phyloP scores from a whole-genome alignment of 768 basidiomycete species.

The Lepiota venenata region DNA sequence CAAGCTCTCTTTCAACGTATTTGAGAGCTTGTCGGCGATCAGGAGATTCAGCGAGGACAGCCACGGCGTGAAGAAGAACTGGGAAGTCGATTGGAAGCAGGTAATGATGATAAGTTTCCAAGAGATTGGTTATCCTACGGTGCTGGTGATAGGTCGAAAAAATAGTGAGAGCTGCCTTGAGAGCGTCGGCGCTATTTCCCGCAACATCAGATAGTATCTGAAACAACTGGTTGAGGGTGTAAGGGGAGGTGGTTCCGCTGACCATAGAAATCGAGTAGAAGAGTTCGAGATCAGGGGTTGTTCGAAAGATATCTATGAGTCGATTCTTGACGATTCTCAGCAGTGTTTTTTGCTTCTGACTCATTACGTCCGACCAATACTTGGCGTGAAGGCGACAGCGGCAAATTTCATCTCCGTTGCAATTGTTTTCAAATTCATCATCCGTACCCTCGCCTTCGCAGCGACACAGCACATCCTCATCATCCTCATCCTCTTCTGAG shows the following conservation, averaged over 20 bases:
- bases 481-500: slow-evolving; percentile 23
- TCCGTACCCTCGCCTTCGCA: slow-evolving; percentile 14
- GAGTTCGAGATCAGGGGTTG: slow-evolving; percentile 44
- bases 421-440: slow-evolving; percentile 23
- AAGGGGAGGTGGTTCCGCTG: slow-evolving; percentile 26
- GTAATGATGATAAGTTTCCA: slow-evolving; percentile 46
- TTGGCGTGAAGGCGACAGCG: slow-evolving; percentile 33
- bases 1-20: slow-evolving; percentile 51
- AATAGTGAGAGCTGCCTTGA: slow-evolving; percentile 55
- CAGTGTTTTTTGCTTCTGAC: slow-evolving; percentile 36
- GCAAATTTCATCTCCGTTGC: slow-evolving; percentile 25
- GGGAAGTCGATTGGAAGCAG: slow-evolving; percentile 57
- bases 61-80: slow-evolving; percentile 42
- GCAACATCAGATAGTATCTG: slow-evolving; percentile 37
- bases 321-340: slow-evolving; percentile 41
- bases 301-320: slow-evolving; percentile 46
- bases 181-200: slow-evolving; percentile 45
- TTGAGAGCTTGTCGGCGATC: slow-evolving; percentile 31
- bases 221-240: slow-evolving; percentile 31
- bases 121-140: slow-evolving; percentile 34
- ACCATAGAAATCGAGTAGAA: slow-evolving; percentile 41
- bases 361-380: slow-evolving; percentile 50
- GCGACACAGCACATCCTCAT: slow-evolving; percentile 17
- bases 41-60: slow-evolving; percentile 27
- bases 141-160: slow-evolving; percentile 33